A percentile compares a stretch with the other conserved stretches of the same genome.
Evolutionary conservation across 257 asterid genomes (phyloP).

Genomic region (Cynanchum wilfordii): DNA sequence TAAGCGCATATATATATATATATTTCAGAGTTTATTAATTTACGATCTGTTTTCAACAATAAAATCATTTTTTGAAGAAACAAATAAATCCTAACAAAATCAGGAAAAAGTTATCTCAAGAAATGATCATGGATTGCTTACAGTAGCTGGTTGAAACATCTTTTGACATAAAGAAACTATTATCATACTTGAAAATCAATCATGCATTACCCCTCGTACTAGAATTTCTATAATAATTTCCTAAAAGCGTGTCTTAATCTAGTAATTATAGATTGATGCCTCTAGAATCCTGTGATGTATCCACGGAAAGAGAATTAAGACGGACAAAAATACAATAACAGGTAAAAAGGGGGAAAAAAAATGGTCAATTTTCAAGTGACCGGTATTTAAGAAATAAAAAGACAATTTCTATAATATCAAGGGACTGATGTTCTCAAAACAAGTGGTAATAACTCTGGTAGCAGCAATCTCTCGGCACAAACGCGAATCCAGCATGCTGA

Average conservation of each 20-base stretch:
- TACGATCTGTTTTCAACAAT: too few species aligned
- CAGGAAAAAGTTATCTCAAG: too few species aligned
- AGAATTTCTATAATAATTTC: slow-evolving; percentile 9
- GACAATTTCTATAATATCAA: slow-evolving; percentile 16
- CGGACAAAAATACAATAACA: slow-evolving; percentile 8
- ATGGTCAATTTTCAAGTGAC: slow-evolving; percentile 23
- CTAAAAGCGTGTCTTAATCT: slow-evolving; percentile 2
- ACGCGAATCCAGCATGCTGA: not conserved
- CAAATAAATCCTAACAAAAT: too few species aligned
- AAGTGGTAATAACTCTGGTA: not conserved
- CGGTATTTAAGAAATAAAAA: slow-evolving; percentile 20
- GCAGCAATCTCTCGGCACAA: slow-evolving; percentile 1
- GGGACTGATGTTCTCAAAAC: not conserved
- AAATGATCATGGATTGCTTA: too few species aligned
- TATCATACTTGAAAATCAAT: not conserved
- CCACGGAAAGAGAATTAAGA: not conserved
- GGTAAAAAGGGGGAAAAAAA: not conserved
- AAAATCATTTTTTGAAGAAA: too few species aligned
- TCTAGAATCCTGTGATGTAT: slow-evolving; percentile 9
- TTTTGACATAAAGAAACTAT: not conserved
- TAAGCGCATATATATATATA: too few species aligned
- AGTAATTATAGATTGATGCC: not conserved
- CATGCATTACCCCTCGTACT: slow-evolving; percentile 7
- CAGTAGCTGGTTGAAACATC: too few species aligned
- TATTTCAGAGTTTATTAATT: too few species aligned